These are phyloP conservation scores for Tulasnella sp. DNA, from an alignment of 768 basidiomycete genomes.

Conservation along the genomic window DNA sequence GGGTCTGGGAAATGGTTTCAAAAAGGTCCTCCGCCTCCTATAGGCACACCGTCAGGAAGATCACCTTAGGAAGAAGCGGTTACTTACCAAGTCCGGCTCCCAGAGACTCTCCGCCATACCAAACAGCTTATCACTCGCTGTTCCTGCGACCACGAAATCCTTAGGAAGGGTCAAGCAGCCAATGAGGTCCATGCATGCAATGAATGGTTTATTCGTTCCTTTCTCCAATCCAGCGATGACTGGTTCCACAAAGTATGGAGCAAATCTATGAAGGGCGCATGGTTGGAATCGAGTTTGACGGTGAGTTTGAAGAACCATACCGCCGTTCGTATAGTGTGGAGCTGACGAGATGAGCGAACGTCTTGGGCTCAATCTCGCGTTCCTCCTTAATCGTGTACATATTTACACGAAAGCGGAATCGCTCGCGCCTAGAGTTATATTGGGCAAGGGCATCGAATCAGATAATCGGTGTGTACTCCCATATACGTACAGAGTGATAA, in stretches of 20 bases:
- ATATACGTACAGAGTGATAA: constrained; percentile 64
- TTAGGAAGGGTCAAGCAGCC: constrained; percentile 89
- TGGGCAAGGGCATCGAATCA: background rate
- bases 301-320: constrained; percentile 19
- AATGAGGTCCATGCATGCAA: constrained; percentile 88
- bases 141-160: constrained; percentile 94
- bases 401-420: constrained; percentile 87
- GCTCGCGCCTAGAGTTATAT: constrained; percentile 51
- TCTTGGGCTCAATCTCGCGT: constrained; percentile 89
- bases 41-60: background rate
- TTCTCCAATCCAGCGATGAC: constrained; percentile 75
- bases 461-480: background rate
- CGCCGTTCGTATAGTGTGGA: constrained; percentile 92
- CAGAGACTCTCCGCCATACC: constrained; percentile 97
- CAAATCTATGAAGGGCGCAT: constrained; percentile 39
- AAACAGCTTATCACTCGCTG: constrained; percentile 81
- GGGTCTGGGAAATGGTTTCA: constrained; percentile 93
- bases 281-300: background rate
- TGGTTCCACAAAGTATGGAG: constrained; percentile 93
- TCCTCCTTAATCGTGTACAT: constrained; percentile 99
- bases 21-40: constrained; percentile 88
- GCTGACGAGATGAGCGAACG: constrained; percentile 89
- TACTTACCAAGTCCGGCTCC: constrained; percentile 80
- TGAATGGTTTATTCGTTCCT: constrained; percentile 63
- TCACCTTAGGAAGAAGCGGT: background rate